Percentiles rank a stretch among this genome's conserved stretches.
Evolutionary conservation across 169 alveolate genomes (phyloP).

Genomic region (Sarcocystis neurona): DNA sequence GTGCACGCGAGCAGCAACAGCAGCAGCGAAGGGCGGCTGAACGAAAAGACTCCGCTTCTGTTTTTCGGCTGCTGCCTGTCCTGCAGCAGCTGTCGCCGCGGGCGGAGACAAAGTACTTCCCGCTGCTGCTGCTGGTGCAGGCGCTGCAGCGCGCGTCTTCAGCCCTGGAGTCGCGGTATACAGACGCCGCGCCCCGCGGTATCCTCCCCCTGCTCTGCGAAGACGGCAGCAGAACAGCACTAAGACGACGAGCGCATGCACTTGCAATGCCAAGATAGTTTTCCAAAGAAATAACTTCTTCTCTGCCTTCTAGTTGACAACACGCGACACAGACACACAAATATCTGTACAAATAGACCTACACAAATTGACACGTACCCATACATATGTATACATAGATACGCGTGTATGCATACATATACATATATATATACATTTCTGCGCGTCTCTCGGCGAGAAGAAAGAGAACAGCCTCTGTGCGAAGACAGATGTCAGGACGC

Average conservation of each 20-base stretch:
- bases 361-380: neutral
- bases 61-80: neutral
- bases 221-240: too few species aligned
- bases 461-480: too few species aligned
- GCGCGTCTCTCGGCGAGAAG: too few species aligned
- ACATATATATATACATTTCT: neutral
- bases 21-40: neutral
- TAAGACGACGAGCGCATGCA: too few species aligned
- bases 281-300: too few species aligned
- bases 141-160: neutral
- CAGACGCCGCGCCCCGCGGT: conserved; percentile 57
- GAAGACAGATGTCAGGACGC: too few species aligned
- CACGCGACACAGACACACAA: neutral
- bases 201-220: too few species aligned
- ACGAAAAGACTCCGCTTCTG: neutral
- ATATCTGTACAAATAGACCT: neutral
- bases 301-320: too few species aligned
- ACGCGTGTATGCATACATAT: neutral
- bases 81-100: neutral
- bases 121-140: conserved; percentile 49
- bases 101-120: conserved; percentile 18
- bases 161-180: conserved; percentile 66
- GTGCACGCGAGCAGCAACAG: neutral
- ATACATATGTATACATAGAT: neutral
- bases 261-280: too few species aligned